Percentiles rank a stretch among this genome's conserved stretches.
These are phyloP conservation scores for Phytopythium oedochilum DNA, from an alignment of 352 stramenopile genomes.

Conservation along the genomic window DNA sequence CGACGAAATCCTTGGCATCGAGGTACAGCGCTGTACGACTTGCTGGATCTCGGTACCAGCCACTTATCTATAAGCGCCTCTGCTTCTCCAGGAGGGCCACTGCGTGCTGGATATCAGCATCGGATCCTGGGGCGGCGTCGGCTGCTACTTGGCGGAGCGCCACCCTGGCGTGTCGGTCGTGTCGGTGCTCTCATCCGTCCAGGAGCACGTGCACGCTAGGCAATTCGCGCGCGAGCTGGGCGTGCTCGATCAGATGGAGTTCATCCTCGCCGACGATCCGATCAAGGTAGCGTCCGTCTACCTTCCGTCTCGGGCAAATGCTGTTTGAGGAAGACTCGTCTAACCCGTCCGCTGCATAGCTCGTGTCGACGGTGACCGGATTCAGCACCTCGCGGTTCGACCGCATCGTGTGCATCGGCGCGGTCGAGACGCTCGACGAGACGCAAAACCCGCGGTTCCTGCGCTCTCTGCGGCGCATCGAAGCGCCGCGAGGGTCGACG, in stretches of 20 bases:
- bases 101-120: conserved; percentile 80
- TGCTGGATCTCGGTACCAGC: no score
- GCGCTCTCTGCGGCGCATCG: conserved; percentile 58
- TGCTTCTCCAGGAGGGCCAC: conserved; percentile 28
- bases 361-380: conserved; percentile 49
- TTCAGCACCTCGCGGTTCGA: conserved; percentile 64
- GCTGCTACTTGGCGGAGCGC: conserved; percentile 62
- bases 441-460: conserved; percentile 47
- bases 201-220: conserved; percentile 52
- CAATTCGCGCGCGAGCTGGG: conserved; percentile 57
- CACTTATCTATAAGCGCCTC: no score
- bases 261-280: conserved; percentile 59
- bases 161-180: conserved; percentile 42
- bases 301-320: no score
- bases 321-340: no score
- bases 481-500: conserved; percentile 41
- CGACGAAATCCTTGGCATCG: conserved; percentile 50
- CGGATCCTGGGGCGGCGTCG: conserved; percentile 77
- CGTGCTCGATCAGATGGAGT: conserved; percentile 60
- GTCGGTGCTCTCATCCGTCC: conserved; percentile 47
- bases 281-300: conserved; percentile 28
- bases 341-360: no score
- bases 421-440: conserved; percentile 48
- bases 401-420: conserved; percentile 48
- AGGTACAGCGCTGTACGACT: no score